Evolutionary conservation across 31 red algal genomes (phyloP).

Genomic region (Asparagopsis taxiformis): DNA sequence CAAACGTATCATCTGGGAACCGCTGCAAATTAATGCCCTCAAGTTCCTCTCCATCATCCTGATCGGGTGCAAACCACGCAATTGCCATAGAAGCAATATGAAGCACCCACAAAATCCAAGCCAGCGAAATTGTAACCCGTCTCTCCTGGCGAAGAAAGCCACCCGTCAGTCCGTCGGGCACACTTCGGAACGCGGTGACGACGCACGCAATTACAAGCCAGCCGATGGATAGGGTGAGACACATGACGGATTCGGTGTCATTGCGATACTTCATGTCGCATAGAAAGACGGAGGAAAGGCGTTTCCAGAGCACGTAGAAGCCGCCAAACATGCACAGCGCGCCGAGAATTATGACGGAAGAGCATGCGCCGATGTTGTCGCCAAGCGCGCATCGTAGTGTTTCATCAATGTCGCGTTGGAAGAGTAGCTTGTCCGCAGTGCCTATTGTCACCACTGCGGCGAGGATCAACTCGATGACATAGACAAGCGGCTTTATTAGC

Average conservation of each 20-base stretch:
- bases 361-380: conserved; percentile 9
- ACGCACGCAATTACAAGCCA: conserved; percentile 16
- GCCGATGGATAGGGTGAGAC: conserved; percentile 22
- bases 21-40: no score
- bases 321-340: conserved; percentile 15
- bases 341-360: conserved; percentile 23
- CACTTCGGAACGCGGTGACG: neutral
- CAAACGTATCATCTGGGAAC: no score
- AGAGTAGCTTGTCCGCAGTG: conserved; percentile 44
- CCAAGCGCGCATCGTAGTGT: conserved; percentile 1
- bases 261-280: conserved; percentile 11
- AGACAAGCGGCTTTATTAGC: conserved; percentile 47
- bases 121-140: conserved; percentile 13
- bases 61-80: conserved; percentile 32
- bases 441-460: conserved; percentile 19
- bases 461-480: conserved; percentile 28
- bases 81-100: conserved; percentile 27
- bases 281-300: conserved; percentile 23
- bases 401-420: neutral
- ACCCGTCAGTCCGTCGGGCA: neutral
- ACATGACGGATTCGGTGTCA: conserved; percentile 29
- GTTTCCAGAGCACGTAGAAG: conserved; percentile 30
- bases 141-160: conserved; percentile 8
- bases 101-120: conserved; percentile 28
- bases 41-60: conserved; percentile 6